Evolutionary conservation across 2,329 filamentous ascomycete genomes (phyloP).

Genomic region (Mollisia scopiformis): DNA sequence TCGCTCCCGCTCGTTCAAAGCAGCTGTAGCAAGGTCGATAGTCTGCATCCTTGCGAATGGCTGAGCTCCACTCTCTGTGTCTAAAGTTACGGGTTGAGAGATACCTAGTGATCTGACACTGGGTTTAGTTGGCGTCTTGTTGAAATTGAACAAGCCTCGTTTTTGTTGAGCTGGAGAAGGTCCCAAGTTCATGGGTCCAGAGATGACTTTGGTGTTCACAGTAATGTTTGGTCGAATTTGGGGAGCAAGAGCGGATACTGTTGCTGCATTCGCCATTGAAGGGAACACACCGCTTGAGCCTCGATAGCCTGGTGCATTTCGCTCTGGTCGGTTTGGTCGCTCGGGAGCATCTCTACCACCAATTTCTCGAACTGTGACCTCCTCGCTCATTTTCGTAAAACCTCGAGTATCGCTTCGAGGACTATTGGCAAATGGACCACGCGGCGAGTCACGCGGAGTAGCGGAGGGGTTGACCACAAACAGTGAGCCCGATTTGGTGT

Average conservation of each 20-base stretch:
- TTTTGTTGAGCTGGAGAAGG: constrained; percentile 26
- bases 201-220: background rate
- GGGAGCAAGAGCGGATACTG: constrained; percentile 20
- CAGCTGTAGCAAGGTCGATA: constrained; percentile 36
- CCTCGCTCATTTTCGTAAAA: constrained; percentile 28
- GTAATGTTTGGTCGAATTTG: constrained; percentile 18
- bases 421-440: constrained; percentile 19
- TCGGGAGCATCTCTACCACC: constrained; percentile 9
- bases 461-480: constrained; percentile 37
- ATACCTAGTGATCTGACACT: constrained; percentile 34
- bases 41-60: constrained; percentile 36
- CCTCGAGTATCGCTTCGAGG: constrained; percentile 24
- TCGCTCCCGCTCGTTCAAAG: constrained; percentile 34
- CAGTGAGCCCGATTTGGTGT: constrained; percentile 29
- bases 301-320: constrained; percentile 30
- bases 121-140: constrained; percentile 26
- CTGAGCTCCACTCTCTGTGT: constrained; percentile 13
- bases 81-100: constrained; percentile 32
- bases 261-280: constrained; percentile 18
- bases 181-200: background rate
- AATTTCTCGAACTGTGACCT: constrained; percentile 16
- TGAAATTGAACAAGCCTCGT: constrained; percentile 29
- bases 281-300: constrained; percentile 34
- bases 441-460: constrained; percentile 30
- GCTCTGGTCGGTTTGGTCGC: constrained; percentile 4